Evolutionary conservation across 192 early-diverging fungal genomes (phyloP), one percentile per base, ranked within the genome.

Genomic region (Entomortierella chlamydospora): DNA sequence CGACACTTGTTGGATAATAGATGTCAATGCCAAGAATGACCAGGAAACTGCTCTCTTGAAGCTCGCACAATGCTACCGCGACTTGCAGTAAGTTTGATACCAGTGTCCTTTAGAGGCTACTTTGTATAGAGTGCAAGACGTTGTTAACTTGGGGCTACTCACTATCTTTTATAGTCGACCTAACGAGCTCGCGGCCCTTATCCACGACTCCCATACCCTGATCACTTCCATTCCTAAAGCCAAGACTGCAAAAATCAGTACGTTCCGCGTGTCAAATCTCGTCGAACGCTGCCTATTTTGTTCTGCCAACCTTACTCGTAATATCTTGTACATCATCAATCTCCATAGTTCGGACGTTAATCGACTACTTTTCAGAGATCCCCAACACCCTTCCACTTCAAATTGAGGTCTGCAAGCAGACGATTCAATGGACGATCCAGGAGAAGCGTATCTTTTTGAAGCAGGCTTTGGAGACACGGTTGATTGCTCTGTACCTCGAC

Each of bases 401-500:
- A 82, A 95, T 99, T 25, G 88, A 90, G 41, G 89, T 97, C 7
- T 98, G 96, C 89, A 93, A 96, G 79, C 93, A 98, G 43, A 95
- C 92, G 61, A 95, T 99, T 59, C 89, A 97, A 57, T 99, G 97
- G 97, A 93, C 94, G 28, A 84, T 89, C 45, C 79, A 86, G 51
- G 95, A 98, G 74, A 99, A 99, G 83, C 92, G 97, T 51, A 92
- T 97, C 57, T 98, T 97, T 81, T 84, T 99, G 85, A 93, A 93
- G 65, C 98, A 99, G 82, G 89, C 93, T 11, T 84, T 99, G 68
- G 96, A 99, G 81, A 99, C 97, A 17, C 92, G 96, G 34, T 86
- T 99, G 29, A 92, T 92, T 28, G 89, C 95, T 17, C 84, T 99
- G 74, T 98, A 85, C 78, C 84, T 98, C 37, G 95, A 97, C 70